Percentiles rank a stretch among this genome's conserved stretches.
Evolutionary conservation across 2,329 filamentous ascomycete species (phyloP).

Genomic region (Chaetomium olivaceum): DNA sequence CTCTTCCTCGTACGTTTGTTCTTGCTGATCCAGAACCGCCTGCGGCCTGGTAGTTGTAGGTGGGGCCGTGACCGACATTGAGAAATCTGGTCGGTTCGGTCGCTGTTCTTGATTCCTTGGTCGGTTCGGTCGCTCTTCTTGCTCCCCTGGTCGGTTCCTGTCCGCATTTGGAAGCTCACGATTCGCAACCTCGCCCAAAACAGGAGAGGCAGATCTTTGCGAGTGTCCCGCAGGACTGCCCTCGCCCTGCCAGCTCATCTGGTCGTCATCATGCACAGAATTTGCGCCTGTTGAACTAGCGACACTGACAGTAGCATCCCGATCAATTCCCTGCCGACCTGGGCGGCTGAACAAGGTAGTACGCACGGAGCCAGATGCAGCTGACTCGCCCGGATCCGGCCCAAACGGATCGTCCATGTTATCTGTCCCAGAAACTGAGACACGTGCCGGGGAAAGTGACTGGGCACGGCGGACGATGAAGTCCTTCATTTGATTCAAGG

Average conservation of each 20-base stretch:
- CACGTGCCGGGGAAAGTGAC: slow-evolving; percentile 35
- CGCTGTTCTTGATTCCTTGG: not conserved
- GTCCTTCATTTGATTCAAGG: slow-evolving; percentile 38
- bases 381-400: slow-evolving; percentile 25
- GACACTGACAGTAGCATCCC: slow-evolving; percentile 22
- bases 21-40: not conserved
- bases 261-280: slow-evolving; percentile 34
- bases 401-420: slow-evolving; percentile 34
- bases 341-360: slow-evolving; percentile 26
- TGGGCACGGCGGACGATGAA: slow-evolving; percentile 37
- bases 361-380: slow-evolving; percentile 16
- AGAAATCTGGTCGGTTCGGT: not conserved
- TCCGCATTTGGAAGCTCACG: not conserved
- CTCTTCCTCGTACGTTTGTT: slow-evolving; percentile 33
- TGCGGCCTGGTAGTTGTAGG: not conserved
- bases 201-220: slow-evolving; percentile 20
- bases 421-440: slow-evolving; percentile 19
- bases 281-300: slow-evolving; percentile 39
- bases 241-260: slow-evolving; percentile 48
- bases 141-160: not conserved
- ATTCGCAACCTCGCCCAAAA: slow-evolving; percentile 16
- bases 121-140: not conserved
- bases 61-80: not conserved
- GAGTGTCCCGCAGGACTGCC: slow-evolving; percentile 17
- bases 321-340: slow-evolving; percentile 1